These are phyloP conservation scores for Penicillium waksmanii DNA, from an alignment of 495 filamentous ascomycete species.

Conservation along the genomic window DNA sequence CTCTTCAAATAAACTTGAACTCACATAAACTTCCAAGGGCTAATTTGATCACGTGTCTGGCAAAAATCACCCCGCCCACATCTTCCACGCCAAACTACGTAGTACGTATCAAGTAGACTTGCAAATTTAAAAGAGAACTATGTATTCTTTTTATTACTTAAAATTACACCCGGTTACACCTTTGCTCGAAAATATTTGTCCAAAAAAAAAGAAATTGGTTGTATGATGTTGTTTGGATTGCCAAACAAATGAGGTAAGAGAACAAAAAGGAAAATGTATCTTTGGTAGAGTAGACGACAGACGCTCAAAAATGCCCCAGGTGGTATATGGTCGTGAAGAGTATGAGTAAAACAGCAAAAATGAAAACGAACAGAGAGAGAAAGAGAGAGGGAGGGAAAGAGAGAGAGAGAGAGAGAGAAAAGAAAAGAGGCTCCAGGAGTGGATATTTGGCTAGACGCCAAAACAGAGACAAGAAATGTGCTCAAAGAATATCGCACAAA, in stretches of 20 bases:
- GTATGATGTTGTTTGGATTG: neutral
- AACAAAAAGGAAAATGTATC: slow-evolving; percentile 23
- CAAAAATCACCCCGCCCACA: too few species aligned
- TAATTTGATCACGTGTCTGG: too few species aligned
- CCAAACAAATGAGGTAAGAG: neutral
- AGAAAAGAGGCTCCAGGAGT: slow-evolving; percentile 2
- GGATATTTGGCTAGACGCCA: slow-evolving; percentile 9
- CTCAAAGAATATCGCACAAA: neutral
- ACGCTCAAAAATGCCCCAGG: slow-evolving; percentile 33
- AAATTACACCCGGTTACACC: slow-evolving; percentile 21
- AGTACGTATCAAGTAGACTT: too few species aligned
- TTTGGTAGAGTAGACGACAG: slow-evolving; percentile 13
- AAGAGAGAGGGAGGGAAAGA: slow-evolving; percentile 16
- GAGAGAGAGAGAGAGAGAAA: slow-evolving; percentile 26
- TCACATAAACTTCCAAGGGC: too few species aligned
- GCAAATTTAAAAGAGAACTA: too few species aligned
- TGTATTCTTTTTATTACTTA: slow-evolving; percentile 9
- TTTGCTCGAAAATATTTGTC: slow-evolving; percentile 19
- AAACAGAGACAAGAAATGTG: neutral
- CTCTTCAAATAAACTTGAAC: too few species aligned
- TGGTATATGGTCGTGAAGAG: slow-evolving; percentile 33
- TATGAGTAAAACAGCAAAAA: slow-evolving; percentile 21
- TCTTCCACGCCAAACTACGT: too few species aligned
- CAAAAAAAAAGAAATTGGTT: slow-evolving; percentile 1
- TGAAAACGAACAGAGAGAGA: slow-evolving; percentile 31